Evolutionary conservation across 2,329 filamentous ascomycete species (phyloP).

Genomic region (Sclerotinia spermophila): DNA sequence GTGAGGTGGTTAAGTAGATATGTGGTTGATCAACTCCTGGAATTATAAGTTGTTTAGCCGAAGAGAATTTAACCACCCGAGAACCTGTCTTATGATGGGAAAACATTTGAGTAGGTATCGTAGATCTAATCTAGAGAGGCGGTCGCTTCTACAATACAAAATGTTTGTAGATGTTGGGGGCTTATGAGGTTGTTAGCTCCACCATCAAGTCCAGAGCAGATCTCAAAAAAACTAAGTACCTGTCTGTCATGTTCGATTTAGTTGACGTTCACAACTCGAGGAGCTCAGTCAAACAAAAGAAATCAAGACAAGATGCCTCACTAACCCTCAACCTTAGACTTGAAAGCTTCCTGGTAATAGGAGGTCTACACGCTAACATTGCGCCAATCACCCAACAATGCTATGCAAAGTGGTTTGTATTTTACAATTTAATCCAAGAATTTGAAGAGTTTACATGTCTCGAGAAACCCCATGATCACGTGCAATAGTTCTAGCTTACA

Average conservation of each 20-base stretch:
- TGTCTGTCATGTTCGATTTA: background rate
- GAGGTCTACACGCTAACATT: constrained; percentile 19
- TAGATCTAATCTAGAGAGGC: too few relatives aligned
- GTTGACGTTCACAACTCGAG: background rate
- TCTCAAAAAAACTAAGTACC: background rate
- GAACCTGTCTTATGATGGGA: background rate
- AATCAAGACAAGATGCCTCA: background rate
- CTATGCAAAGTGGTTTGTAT: background rate
- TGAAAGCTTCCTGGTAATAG: constrained; percentile 8
- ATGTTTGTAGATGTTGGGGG: background rate
- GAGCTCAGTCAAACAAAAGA: background rate
- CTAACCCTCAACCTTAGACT: constrained; percentile 14
- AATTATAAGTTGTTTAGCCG: background rate
- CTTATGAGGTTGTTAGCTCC: background rate
- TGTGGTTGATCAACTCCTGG: background rate
- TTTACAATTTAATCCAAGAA: background rate
- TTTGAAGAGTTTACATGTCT: background rate
- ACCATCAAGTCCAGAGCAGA: background rate
- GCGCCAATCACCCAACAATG: constrained; percentile 3
- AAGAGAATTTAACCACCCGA: background rate
- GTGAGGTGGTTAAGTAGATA: background rate
- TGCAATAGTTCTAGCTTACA: background rate
- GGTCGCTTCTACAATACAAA: background rate
- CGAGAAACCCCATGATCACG: background rate
- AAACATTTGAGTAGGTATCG: background rate